These are phyloP conservation scores for Penicillium rolfsii DNA, from an alignment of 2,329 filamentous ascomycete genomes.

Conservation along the genomic window DNA sequence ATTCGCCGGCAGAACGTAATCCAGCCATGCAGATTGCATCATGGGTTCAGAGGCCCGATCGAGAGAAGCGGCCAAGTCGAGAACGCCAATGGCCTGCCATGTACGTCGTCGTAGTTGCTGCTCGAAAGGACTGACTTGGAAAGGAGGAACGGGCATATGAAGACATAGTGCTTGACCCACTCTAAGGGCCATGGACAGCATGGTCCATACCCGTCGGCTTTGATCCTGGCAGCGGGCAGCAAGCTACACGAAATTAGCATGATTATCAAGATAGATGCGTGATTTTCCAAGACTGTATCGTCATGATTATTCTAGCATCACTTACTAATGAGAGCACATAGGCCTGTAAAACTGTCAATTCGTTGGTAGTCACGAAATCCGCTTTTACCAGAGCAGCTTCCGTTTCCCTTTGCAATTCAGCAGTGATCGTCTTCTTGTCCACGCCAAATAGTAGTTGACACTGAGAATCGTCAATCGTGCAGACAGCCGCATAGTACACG, in stretches of 20 bases:
- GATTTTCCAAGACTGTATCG: neutral
- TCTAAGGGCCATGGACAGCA: slow-evolving; percentile 38
- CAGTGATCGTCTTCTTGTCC: slow-evolving; percentile 24
- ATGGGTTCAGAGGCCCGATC: slow-evolving; percentile 41
- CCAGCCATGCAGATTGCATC: slow-evolving; percentile 37
- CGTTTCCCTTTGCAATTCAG: slow-evolving; percentile 29
- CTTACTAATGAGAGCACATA: slow-evolving; percentile 38
- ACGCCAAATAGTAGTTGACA: slow-evolving; percentile 27
- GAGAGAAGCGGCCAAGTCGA: slow-evolving; percentile 36
- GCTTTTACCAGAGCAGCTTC: slow-evolving; percentile 31
- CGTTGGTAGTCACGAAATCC: slow-evolving; percentile 38
- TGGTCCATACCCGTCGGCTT: slow-evolving; percentile 40
- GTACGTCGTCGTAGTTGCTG: slow-evolving; percentile 37
- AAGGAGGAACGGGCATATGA: slow-evolving; percentile 34
- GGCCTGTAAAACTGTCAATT: slow-evolving; percentile 39
- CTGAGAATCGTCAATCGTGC: slow-evolving; percentile 29
- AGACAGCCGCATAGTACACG: slow-evolving; percentile 34
- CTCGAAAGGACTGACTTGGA: slow-evolving; percentile 35
- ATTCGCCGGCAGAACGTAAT: slow-evolving; percentile 32
- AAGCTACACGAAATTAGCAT: slow-evolving; percentile 21
- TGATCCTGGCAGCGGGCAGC: slow-evolving; percentile 36
- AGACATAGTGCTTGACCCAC: slow-evolving; percentile 39
- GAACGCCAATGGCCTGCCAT: slow-evolving; percentile 36
- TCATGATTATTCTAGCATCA: neutral
- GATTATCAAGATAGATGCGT: neutral